These are phyloP conservation scores for Zasmidium cellare DNA, from an alignment of 2,329 filamentous ascomycete species.

Conservation along the genomic window DNA sequence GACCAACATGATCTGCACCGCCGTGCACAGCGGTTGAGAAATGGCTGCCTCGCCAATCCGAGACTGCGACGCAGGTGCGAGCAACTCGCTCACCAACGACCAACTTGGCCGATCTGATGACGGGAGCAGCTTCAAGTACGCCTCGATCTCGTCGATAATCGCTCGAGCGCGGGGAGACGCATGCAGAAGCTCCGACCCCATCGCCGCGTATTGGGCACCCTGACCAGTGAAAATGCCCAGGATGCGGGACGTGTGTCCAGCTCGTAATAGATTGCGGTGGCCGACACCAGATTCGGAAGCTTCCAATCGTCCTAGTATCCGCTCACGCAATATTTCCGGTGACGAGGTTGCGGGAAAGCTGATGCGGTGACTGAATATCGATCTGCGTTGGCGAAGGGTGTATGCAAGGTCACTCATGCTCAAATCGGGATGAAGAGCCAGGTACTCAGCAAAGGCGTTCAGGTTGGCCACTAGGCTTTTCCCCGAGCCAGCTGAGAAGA, in stretches of 20 bases:
- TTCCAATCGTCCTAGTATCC: too few relatives aligned
- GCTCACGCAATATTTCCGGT: neutral
- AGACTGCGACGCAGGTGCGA: constrained; percentile 45
- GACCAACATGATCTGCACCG: constrained; percentile 54
- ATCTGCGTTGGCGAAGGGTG: constrained; percentile 44
- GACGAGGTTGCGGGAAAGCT: neutral
- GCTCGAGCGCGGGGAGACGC: constrained; percentile 1
- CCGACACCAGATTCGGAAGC: neutral
- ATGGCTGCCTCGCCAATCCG: constrained; percentile 33
- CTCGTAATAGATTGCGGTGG: neutral
- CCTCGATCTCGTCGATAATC: constrained; percentile 5
- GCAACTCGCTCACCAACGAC: constrained; percentile 37
- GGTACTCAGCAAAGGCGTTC: neutral
- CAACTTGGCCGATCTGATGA: constrained; percentile 22
- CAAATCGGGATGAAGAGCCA: neutral
- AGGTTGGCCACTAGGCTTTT: neutral
- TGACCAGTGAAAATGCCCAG: constrained; percentile 11
- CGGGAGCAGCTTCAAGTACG: constrained; percentile 6
- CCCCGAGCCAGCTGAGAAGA: constrained; percentile 5
- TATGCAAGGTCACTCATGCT: constrained; percentile 29
- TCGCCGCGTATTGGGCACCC: constrained; percentile 18
- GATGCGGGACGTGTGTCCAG: neutral
- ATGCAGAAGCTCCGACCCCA: constrained; percentile 14
- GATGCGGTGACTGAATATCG: neutral
- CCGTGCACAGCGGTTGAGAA: constrained; percentile 58